Percentiles rank a stretch among this genome's conserved stretches.
Evolutionary conservation across 1,284 basidiomycete genomes (phyloP).

Genomic region (Irpex lacteus): DNA sequence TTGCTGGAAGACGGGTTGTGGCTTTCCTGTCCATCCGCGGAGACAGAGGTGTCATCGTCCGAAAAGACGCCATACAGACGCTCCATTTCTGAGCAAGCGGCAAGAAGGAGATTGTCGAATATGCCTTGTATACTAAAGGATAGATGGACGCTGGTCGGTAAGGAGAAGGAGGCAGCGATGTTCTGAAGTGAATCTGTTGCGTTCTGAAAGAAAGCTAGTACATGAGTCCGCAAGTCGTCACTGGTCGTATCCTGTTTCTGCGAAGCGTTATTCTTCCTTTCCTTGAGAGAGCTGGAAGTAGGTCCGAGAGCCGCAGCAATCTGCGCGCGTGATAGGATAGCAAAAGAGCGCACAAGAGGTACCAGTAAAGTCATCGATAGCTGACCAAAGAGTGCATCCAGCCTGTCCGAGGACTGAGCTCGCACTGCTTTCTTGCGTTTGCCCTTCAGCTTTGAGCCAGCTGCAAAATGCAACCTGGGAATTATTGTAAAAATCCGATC

Average conservation of each 20-base stretch:
- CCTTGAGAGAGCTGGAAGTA: not conserved
- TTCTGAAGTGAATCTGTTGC: slow-evolving; percentile 14
- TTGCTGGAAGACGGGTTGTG: not conserved
- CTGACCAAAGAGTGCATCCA: slow-evolving; percentile 20
- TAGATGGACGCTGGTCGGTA: not conserved
- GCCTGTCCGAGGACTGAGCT: not conserved
- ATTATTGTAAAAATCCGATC: not conserved
- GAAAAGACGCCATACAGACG: slow-evolving; percentile 14
- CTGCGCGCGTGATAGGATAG: slow-evolving; percentile 17
- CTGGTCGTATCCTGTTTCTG: not conserved
- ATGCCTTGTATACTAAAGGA: slow-evolving; percentile 7
- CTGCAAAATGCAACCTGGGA: not conserved
- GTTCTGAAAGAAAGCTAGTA: slow-evolving; percentile 17
- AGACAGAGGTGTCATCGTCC: not conserved
- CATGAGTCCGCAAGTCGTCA: slow-evolving; percentile 23
- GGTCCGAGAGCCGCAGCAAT: slow-evolving; percentile 15
- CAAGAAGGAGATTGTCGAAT: slow-evolving; percentile 21
- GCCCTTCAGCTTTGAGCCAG: not conserved
- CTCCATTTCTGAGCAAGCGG: slow-evolving; percentile 24
- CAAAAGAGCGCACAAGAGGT: slow-evolving; percentile 24
- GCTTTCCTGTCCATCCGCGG: not conserved
- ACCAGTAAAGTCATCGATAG: slow-evolving; percentile 22
- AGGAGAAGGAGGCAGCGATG: not conserved
- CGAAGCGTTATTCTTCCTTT: not conserved
- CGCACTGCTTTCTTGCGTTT: not conserved